Conservation (phyloP, 129 eudicot species). For the Arctium minus region DNA sequence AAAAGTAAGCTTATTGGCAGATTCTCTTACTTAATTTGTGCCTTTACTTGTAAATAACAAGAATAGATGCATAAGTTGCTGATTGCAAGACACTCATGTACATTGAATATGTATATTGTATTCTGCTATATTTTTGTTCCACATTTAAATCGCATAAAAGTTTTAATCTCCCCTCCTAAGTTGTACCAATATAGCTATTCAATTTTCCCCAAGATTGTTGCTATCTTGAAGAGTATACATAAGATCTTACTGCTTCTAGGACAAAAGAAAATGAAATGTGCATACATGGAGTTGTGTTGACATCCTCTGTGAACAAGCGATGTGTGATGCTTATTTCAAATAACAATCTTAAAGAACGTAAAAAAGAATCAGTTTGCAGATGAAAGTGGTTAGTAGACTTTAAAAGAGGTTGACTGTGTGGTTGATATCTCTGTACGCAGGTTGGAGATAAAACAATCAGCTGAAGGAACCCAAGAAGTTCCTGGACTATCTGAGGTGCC, state of each 20-base stretch:
- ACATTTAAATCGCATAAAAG: background rate
- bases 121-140: background rate
- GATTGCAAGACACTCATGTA: background rate
- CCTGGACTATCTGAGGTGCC: slow-evolving; percentile 87
- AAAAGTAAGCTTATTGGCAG: slow-evolving; percentile 51
- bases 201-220: background rate
- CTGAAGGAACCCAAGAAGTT: slow-evolving; percentile 97
- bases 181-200: background rate
- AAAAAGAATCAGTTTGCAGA: background rate
- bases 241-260: background rate
- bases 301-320: background rate
- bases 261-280: background rate
- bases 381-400: background rate
- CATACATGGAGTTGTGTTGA: background rate
- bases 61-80: background rate
- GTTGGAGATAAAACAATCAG: slow-evolving; percentile 91
- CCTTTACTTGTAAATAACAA: background rate
- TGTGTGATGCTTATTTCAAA: background rate
- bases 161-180: background rate
- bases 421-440: slow-evolving; percentile 26
- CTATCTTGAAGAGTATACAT: background rate
- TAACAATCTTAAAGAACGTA: background rate
- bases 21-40: background rate
- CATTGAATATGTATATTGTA: background rate
- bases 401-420: background rate